These are phyloP conservation scores for Dictyostelium brefeldianum DNA, from an alignment of 78 protist genomes.

Conservation along the genomic window DNA sequence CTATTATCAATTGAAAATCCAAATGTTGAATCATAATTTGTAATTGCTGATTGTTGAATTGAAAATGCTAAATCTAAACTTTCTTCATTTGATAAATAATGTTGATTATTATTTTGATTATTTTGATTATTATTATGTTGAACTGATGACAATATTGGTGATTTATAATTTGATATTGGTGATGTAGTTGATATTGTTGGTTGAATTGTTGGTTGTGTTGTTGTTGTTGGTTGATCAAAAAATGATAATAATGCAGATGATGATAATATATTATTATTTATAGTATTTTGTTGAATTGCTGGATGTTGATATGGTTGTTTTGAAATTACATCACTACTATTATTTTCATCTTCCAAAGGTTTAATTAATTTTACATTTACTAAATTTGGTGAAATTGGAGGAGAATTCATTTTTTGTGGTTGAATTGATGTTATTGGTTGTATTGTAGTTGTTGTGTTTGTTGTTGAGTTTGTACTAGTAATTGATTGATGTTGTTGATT, in stretches of 20 bases:
- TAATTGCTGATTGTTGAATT: slow-evolving; percentile 37
- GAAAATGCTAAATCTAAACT: slow-evolving; percentile 44
- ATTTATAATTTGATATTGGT: not conserved
- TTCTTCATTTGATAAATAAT: slow-evolving; percentile 29
- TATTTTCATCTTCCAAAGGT: not conserved
- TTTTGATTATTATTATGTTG: not conserved
- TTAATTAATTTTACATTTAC: too few species aligned
- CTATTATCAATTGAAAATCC: slow-evolving; percentile 61
- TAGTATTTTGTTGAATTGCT: not conserved
- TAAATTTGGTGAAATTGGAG: slow-evolving; percentile 14
- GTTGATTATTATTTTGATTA: not conserved
- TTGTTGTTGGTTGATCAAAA: slow-evolving; percentile 7
- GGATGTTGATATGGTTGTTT: not conserved
- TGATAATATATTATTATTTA: not conserved
- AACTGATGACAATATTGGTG: slow-evolving; percentile 22
- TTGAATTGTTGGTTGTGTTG: not conserved
- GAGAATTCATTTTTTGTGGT: not conserved
- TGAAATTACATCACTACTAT: not conserved
- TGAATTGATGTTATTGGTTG: not conserved
- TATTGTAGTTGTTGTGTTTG: not conserved
- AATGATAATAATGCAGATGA: slow-evolving; percentile 5
- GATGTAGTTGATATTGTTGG: not conserved
- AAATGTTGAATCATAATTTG: slow-evolving; percentile 47
- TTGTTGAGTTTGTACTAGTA: not conserved
- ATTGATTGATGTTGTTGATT: not conserved